Percentiles rank a stretch among this genome's conserved stretches.
phyloP scores from a whole-genome alignment of 768 basidiomycete genomes.

The Tubosaeta sp. region DNA sequence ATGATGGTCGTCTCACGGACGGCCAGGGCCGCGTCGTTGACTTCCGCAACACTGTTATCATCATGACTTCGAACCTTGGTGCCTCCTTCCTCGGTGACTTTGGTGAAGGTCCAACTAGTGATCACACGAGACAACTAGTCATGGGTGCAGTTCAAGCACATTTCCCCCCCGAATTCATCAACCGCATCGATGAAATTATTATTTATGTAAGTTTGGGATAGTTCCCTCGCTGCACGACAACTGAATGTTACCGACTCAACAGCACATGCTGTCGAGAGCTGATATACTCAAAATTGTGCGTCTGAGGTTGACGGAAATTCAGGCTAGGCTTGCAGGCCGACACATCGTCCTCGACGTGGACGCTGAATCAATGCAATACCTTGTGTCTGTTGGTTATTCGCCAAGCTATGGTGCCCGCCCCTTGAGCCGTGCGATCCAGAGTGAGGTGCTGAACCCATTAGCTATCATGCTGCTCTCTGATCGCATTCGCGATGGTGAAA shows the following conservation, averaged over 20 bases:
- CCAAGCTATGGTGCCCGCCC: constrained; percentile 89
- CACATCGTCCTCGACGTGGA: constrained; percentile 82
- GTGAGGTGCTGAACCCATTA: constrained; percentile 87
- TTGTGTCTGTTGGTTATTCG: constrained; percentile 74
- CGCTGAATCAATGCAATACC: constrained; percentile 68
- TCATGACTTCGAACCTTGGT: constrained; percentile 92
- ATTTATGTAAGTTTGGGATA: constrained; percentile 47
- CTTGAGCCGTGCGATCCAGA: constrained; percentile 86
- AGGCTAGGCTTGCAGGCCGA: constrained; percentile 70
- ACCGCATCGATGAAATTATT: constrained; percentile 83
- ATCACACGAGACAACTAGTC: constrained; percentile 60
- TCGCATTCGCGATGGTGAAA: constrained; percentile 77
- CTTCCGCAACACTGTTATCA: constrained; percentile 89
- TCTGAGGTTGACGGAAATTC: constrained; percentile 80
- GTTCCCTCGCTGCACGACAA: neutral
- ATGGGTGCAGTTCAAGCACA: constrained; percentile 76
- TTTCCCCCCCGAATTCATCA: constrained; percentile 92
- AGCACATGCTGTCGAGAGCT: constrained; percentile 75
- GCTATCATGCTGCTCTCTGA: constrained; percentile 82
- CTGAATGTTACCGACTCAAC: constrained; percentile 25
- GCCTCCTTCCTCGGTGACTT: constrained; percentile 72
- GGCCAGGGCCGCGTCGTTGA: constrained; percentile 87
- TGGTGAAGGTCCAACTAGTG: constrained; percentile 63
- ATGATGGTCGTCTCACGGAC: constrained; percentile 89
- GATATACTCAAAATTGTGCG: constrained; percentile 86